Evolutionary conservation across 225 moss, liverwort and hornwort species (phyloP), one percentile per base, ranked within the genome.

Genomic region (Antitrichia curtipendula): DNA sequence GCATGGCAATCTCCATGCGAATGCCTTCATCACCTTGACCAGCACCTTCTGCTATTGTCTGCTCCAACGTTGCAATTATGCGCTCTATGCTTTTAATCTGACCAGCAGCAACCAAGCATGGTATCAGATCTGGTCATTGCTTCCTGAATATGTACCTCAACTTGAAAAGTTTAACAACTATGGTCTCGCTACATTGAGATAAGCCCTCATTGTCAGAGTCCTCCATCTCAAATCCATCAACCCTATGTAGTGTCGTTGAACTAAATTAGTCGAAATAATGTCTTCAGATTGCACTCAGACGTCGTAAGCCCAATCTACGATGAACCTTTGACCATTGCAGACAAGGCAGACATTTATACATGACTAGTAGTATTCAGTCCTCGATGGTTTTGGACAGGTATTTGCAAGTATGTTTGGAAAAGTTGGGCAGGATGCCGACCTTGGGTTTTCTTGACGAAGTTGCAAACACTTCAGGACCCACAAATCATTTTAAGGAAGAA

Each of bases 31-130:
- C 98, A 84, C 98, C 98, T 92, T 99, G 98, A 72, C 98, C 98
- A 72, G 95, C 95, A 85, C 98, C 98, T 92, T 99, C 98, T 16
- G 98, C 97, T 82, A 99, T 99, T 23, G 98, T 99, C 62, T 99
- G 98, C 90, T 99, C 98, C 97, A 99, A 92, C 5, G 98, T 97
- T 85, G 98, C 97, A 87, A 99, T 99, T 80, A 99, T 99, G 56
- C 98, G 98, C 87, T 99, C 98, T 84, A 99, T 99, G 88, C 98
- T 99, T 90, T 99, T 99, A 52, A 99, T 99, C 98, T 99, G 95
- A 83, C 71, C 72, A 86, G 10, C 60, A 89, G 2, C 53, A 89
- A 78, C 49, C 85, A 89, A 82, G 34, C 32, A 81, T 82, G 38
- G 54, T 61, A 88, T 90, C 70, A 92, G 54, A 63, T 86, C 17